A percentile compares a stretch with the other conserved stretches of the same genome.
Evolutionary conservation across 495 filamentous ascomycete species (phyloP).

Genomic region (Aspergillus baeticus): DNA sequence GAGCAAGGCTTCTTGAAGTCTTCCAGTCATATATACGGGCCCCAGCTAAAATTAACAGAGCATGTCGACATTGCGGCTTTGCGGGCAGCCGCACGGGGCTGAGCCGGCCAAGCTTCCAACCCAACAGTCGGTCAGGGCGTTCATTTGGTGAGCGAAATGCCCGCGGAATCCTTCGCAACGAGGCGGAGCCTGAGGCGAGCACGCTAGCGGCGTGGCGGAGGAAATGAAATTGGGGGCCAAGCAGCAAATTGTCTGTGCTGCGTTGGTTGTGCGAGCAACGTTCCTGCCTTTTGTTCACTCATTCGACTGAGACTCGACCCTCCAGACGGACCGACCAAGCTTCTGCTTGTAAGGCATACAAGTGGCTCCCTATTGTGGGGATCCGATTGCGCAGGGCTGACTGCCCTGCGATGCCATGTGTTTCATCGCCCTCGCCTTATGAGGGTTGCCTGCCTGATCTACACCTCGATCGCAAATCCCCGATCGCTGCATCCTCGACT

Average conservation of each 20-base stretch:
- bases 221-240: slow-evolving; percentile 1
- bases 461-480: too few relatives aligned
- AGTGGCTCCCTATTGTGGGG: background rate
- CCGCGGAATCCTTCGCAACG: background rate
- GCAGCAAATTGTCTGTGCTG: background rate
- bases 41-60: background rate
- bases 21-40: background rate
- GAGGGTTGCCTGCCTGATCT: too few relatives aligned
- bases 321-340: too few relatives aligned
- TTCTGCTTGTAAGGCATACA: background rate
- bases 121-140: background rate
- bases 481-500: too few relatives aligned
- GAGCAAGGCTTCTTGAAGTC: background rate
- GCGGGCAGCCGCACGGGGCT: background rate
- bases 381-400: background rate
- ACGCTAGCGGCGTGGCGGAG: background rate
- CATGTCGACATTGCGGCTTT: slow-evolving; percentile 7
- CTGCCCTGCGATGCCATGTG: background rate
- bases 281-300: too few relatives aligned
- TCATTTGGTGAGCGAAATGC: background rate
- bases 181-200: background rate
- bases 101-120: background rate
- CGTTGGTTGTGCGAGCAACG: too few relatives aligned
- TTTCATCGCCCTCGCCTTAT: too few relatives aligned
- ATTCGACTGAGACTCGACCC: too few relatives aligned